These are phyloP conservation scores for Alternaria triticina DNA, from an alignment of 2,329 filamentous ascomycete species.

Conservation along the genomic window DNA sequence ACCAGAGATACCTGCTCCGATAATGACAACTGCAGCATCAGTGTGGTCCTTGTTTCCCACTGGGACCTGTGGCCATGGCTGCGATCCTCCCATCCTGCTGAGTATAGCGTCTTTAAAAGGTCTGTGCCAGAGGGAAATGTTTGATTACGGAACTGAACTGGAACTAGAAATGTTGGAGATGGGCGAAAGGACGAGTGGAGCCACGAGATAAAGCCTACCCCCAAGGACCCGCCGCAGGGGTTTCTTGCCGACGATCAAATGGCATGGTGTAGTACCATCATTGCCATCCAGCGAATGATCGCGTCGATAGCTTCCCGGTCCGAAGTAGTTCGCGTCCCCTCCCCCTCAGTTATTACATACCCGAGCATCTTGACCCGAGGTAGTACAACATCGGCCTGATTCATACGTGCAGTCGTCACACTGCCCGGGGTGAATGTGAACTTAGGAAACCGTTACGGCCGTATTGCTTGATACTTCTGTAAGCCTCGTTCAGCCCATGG, in stretches of 20 bases:
- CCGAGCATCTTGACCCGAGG: neutral
- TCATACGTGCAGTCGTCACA: neutral
- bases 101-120: neutral
- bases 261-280: neutral
- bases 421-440: neutral
- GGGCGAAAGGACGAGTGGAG: neutral
- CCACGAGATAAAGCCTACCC: neutral
- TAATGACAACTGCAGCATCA: conserved; percentile 62
- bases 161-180: neutral
- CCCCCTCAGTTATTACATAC: neutral
- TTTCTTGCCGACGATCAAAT: neutral
- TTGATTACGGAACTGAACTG: neutral
- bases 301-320: neutral
- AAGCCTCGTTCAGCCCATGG: neutral
- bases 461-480: neutral
- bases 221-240: neutral
- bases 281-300: neutral
- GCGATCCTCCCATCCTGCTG: conserved; percentile 47
- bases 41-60: conserved; percentile 60
- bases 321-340: neutral
- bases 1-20: conserved; percentile 63
- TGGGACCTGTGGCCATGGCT: conserved; percentile 54
- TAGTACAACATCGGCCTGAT: neutral
- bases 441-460: neutral
- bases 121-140: neutral